These are phyloP conservation scores for Microdochium bolleyi DNA, from an alignment of 2,329 filamentous ascomycete genomes.

Conservation along the genomic window DNA sequence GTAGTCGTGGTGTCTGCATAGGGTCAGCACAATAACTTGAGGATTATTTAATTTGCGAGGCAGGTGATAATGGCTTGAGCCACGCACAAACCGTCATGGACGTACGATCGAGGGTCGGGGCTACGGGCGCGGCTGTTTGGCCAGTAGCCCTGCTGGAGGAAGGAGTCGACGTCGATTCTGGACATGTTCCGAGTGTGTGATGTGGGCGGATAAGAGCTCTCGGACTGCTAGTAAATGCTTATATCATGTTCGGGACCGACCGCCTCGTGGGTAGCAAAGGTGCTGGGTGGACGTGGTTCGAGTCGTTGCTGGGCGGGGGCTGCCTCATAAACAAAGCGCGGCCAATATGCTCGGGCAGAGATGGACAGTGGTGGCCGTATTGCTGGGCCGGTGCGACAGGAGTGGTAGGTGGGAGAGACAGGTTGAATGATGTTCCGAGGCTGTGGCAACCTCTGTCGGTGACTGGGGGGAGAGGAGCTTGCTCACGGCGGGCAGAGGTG, in stretches of 20 bases:
- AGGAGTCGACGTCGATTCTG: conserved; percentile 13
- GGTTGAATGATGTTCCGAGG: too few relatives aligned
- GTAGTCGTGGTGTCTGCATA: conserved; percentile 8
- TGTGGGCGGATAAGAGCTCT: neutral
- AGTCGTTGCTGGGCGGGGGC: too few relatives aligned
- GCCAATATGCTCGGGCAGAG: too few relatives aligned
- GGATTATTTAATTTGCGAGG: neutral
- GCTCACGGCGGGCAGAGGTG: too few relatives aligned
- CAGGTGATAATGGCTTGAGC: conserved; percentile 1
- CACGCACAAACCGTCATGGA: conserved; percentile 1
- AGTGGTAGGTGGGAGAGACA: too few relatives aligned
- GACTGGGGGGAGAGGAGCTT: too few relatives aligned
- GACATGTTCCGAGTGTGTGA: neutral
- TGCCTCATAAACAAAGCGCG: too few relatives aligned
- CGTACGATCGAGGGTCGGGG: conserved; percentile 15
- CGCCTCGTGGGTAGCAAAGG: neutral
- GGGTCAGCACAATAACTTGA: neutral
- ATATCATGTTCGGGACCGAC: neutral
- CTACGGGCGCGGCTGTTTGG: conserved; percentile 16
- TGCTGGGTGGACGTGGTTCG: too few relatives aligned
- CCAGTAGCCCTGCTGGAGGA: conserved; percentile 21
- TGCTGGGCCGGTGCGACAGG: too few relatives aligned
- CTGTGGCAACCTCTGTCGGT: too few relatives aligned
- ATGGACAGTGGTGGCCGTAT: too few relatives aligned
- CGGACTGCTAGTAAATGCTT: neutral